Evolutionary conservation across 2,329 filamentous ascomycete species (phyloP).

Genomic region (Coniella vitis): DNA sequence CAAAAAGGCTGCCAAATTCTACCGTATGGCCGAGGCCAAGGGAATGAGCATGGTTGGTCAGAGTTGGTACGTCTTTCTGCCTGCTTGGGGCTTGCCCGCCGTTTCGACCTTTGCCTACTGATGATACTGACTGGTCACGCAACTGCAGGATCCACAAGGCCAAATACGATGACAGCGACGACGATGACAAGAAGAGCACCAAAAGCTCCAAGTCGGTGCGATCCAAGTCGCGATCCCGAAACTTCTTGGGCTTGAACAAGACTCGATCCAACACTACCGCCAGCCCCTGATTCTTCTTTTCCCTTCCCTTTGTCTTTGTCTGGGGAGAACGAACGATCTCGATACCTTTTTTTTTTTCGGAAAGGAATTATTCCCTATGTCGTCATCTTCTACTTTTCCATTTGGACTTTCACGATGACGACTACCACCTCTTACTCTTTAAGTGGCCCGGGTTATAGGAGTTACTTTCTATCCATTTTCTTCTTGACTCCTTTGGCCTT

Average conservation of each 20-base stretch:
- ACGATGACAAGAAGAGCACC: constrained; percentile 45
- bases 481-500: not conserved
- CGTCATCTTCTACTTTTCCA: too few species aligned
- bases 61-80: constrained; percentile 71
- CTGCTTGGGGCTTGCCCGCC: not conserved
- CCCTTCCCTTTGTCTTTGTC: not conserved
- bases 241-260: constrained; percentile 56
- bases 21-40: constrained; percentile 82
- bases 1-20: constrained; percentile 87
- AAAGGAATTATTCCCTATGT: not conserved
- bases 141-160: constrained; percentile 91
- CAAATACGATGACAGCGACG: constrained; percentile 70
- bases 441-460: constrained; percentile 8
- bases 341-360: not conserved
- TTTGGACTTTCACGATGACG: constrained; percentile 11
- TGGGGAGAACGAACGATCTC: too few species aligned
- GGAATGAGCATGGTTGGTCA: constrained; percentile 98
- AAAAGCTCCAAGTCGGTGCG: constrained; percentile 37
- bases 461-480: constrained; percentile 1
- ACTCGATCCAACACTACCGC: constrained; percentile 16
- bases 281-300: constrained; percentile 11
- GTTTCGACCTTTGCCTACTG: constrained; percentile 11
- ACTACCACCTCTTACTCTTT: constrained; percentile 8
- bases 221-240: constrained; percentile 70
- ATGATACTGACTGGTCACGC: not conserved